These are phyloP conservation scores for Tetrapisispora arboricola DNA, from an alignment of 805 yeast genomes.

Conservation along the genomic window DNA sequence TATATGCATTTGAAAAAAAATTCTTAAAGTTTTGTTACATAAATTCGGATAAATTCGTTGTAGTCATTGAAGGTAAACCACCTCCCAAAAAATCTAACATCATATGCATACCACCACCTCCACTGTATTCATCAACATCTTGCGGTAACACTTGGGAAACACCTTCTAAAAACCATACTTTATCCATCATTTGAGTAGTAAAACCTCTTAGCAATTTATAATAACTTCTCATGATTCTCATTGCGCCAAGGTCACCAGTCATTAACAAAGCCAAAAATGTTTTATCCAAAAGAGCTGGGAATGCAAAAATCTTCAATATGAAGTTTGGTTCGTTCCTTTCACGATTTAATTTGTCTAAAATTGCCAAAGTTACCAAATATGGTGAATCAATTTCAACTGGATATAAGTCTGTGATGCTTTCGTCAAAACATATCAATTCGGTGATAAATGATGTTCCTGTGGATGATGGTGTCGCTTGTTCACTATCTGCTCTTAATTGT, in stretches of 20 bases:
- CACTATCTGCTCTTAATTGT: neutral
- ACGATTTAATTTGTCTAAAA: constrained; percentile 69
- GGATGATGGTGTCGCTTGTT: constrained; percentile 10
- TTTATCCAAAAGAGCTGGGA: constrained; percentile 85
- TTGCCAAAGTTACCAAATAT: constrained; percentile 77
- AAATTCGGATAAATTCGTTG: constrained; percentile 30
- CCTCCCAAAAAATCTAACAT: constrained; percentile 83
- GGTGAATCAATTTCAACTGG: constrained; percentile 81
- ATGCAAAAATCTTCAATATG: constrained; percentile 77
- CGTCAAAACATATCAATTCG: constrained; percentile 72
- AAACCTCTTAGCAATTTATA: constrained; percentile 72
- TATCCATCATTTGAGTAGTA: constrained; percentile 78
- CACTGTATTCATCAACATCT: constrained; percentile 83
- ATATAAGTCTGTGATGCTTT: constrained; percentile 71
- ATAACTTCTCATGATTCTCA: constrained; percentile 84
- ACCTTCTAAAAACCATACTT: constrained; percentile 91
- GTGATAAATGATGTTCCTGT: constrained; percentile 28
- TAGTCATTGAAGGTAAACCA: constrained; percentile 39
- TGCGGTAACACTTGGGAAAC: constrained; percentile 81
- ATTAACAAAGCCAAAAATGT: constrained; percentile 65
- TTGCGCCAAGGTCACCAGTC: constrained; percentile 78
- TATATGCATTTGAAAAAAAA: neutral
- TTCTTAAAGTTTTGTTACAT: constrained; percentile 5
- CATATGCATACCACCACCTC: constrained; percentile 89
- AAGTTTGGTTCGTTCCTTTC: constrained; percentile 81